Evolutionary conservation across 1,284 basidiomycete genomes (phyloP), one percentile per base, ranked within the genome.

Genomic region (Pseudomicrostroma phylloplanum): DNA sequence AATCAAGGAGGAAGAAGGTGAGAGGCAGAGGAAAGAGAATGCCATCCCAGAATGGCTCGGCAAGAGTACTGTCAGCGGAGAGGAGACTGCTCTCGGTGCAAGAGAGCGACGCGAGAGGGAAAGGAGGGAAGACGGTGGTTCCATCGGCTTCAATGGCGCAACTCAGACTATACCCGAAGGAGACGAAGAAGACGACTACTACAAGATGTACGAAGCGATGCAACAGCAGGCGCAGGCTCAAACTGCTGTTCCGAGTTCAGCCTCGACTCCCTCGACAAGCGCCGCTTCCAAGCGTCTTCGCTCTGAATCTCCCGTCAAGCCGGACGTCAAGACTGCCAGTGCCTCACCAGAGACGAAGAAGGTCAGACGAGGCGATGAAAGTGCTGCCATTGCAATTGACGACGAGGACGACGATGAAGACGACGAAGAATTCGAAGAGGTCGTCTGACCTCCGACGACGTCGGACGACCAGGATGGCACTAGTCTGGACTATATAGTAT

Each of bases 21-120:
- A 73, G 25, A 62, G 67, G 49, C 64, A 68, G 68, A 81, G 84
- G 59, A 86, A 88, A 78, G 92, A 96, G 82, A 97, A 97, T 77
- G 86, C 88, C 0, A 81, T 98, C 54, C 94, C 94, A 0, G 84
- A 88, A 9, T 97, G 94, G 94, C 89, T 96, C 81, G 84, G 92
- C 66, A 88, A 90, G 79, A 93, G 91, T 78, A 98, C 94, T 2
- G 90, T 98, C 68, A 89, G 91, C 13, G 92, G 92, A 19, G 88
- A 93, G 71, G 82, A 90, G 66, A 96, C 93, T 0, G 88, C 90
- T 19, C 83, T 94, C 30, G 93, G 92, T 19, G 36, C 59, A 21
- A 48, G 42, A 19, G 57, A 53, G 26, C 66, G 69, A 42, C 17
- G 36, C 19, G 21, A 39, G 43, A 30, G 40, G 40, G 51, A 21